These are phyloP conservation scores for Paulownia fortunei DNA, from an alignment of 257 asterid species.

Conservation along the genomic window DNA sequence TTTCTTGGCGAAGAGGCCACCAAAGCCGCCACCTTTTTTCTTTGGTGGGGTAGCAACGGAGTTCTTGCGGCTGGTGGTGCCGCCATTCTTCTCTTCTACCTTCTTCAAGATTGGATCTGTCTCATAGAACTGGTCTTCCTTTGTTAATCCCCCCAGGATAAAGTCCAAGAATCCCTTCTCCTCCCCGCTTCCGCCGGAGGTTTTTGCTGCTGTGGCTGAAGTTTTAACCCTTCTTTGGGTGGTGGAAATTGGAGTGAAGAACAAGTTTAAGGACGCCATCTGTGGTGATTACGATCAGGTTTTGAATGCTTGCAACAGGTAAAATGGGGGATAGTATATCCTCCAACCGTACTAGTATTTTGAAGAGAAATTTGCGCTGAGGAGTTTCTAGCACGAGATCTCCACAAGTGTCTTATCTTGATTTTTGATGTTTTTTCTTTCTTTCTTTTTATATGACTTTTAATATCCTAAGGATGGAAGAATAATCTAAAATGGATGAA, in stretches of 20 bases:
- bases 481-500: no score
- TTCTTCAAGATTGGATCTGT: constrained; percentile 82
- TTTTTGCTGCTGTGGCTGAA: constrained; percentile 72
- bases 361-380: no score
- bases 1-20: constrained; percentile 72
- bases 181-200: constrained; percentile 58
- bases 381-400: no score
- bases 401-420: no score
- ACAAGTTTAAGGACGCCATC: constrained; percentile 78
- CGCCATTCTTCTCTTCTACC: constrained; percentile 59
- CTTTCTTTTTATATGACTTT: no score
- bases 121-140: constrained; percentile 87
- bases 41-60: constrained; percentile 48
- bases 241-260: constrained; percentile 53
- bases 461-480: no score
- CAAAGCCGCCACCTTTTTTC: constrained; percentile 53
- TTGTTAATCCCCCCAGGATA: constrained; percentile 58
- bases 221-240: constrained; percentile 60
- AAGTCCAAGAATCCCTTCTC: constrained; percentile 83
- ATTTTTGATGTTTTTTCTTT: no score
- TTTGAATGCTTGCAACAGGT: no score
- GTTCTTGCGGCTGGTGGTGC: constrained; percentile 37
- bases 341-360: no score
- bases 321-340: no score
- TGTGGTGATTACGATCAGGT: no score